Evolutionary conservation across 495 filamentous ascomycete species (phyloP).

Genomic region (Aspergillus campestris): DNA sequence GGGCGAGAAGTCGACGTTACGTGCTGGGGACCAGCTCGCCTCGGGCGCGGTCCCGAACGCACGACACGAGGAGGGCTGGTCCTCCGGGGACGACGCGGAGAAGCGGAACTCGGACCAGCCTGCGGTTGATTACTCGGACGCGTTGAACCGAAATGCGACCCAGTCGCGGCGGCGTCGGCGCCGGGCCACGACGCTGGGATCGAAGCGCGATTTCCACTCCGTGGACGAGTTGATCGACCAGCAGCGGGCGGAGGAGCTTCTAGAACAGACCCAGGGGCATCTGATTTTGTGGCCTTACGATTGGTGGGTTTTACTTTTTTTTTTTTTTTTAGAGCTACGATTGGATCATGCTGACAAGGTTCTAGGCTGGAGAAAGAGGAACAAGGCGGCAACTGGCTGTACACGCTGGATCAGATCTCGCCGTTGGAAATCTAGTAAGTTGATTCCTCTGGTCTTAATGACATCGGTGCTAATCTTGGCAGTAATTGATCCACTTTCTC

Average conservation of each 20-base stretch:
- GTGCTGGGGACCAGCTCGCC: slow-evolving; percentile 16
- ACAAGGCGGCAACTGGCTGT: slow-evolving; percentile 90
- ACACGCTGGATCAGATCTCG: slow-evolving; percentile 89
- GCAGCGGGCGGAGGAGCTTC: slow-evolving; percentile 68
- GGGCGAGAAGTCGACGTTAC: slow-evolving; percentile 39
- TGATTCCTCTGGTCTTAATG: neutral
- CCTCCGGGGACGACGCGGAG: slow-evolving; percentile 22
- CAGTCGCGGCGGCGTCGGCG: slow-evolving; percentile 49
- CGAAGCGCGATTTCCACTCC: slow-evolving; percentile 59
- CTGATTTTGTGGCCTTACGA: slow-evolving; percentile 91
- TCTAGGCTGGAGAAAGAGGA: slow-evolving; percentile 73
- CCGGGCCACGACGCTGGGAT: slow-evolving; percentile 68
- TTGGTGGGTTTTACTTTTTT: slow-evolving; percentile 43
- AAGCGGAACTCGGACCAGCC: slow-evolving; percentile 25
- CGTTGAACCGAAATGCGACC: slow-evolving; percentile 37
- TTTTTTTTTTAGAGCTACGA: neutral
- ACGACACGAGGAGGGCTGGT: slow-evolving; percentile 15
- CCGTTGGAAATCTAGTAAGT: slow-evolving; percentile 97
- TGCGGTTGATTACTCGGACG: slow-evolving; percentile 42
- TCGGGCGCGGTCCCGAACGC: slow-evolving; percentile 11
- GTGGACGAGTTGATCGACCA: slow-evolving; percentile 65
- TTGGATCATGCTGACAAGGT: neutral
- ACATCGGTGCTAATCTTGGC: neutral
- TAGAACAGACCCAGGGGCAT: slow-evolving; percentile 78
- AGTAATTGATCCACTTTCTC: neutral